Base-by-base conservation (phyloP, 257 asterid genomes). In the Forsythia viridissima region DNA sequence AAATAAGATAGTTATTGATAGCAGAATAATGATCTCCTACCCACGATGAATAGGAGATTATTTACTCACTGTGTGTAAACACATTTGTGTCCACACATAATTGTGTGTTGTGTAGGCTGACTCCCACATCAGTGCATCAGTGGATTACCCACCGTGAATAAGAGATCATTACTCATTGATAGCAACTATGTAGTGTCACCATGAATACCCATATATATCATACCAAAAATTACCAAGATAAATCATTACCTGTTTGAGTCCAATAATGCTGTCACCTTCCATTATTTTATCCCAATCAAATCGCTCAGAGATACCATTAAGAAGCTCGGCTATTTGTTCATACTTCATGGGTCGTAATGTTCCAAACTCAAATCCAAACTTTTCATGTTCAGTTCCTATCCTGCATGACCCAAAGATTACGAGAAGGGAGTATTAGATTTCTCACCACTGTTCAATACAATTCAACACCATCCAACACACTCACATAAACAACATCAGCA, bases 341-440 rank as follows among this genome's bases (percentile, higher is more conserved):
- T 95, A 95, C 80, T 89, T 93, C 94, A 93, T 95, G 77, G 99
- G 99, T 44, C 76, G 86, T 76, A 95, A 81, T 71, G 94, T 91
- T 77, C 76, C 89, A 76, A 89, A 78, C 84, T 95, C 98, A 75
- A 95, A 95, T 80, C 99, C 99, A 71, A 95, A 95, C 81, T 95
- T 95, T 80, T 95, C 99, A 79, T 95, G 99, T 85, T 95, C 99
- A 77, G 99, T 95, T 76, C 99, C 99, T 84, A 95, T 95, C 90
- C 98, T 95, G 97, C 77, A 40, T 77, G 74, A 80, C 61, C 8
- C 75, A 82, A 73, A 21, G 34, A 39, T 70, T 65, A 44, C 70
- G 20, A 77, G 72, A 59, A 51, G 1, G 67, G 18, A 11, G 37
- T 59, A 30, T 41, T 57, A 71, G 8, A 18, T 21, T 1, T 10